These are phyloP conservation scores for Fraxinus anomala DNA, from an alignment of 257 asterid genomes.

Conservation along the genomic window DNA sequence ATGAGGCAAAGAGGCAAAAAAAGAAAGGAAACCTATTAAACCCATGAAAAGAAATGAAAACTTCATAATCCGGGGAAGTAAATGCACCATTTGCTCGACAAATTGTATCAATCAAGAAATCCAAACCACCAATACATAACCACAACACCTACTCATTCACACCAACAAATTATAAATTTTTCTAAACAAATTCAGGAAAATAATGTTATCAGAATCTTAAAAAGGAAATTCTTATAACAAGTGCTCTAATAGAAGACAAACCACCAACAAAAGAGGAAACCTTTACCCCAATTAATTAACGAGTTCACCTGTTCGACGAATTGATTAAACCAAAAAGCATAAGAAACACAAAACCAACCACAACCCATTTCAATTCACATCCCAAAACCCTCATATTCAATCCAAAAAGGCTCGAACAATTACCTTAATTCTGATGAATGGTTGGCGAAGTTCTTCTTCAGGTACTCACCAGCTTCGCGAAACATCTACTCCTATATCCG, in stretches of 20 bases:
- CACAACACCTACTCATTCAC: not conserved
- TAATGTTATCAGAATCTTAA: not conserved
- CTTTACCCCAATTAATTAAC: not conserved
- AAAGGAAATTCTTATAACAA: not conserved
- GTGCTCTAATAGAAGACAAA: not conserved
- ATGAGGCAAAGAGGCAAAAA: too few species aligned
- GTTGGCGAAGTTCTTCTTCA: conserved; percentile 58
- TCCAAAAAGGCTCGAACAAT: not conserved
- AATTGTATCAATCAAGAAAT: conserved; percentile 1
- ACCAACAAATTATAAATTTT: not conserved
- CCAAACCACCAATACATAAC: not conserved
- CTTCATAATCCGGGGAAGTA: not conserved
- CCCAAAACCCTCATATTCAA: not conserved
- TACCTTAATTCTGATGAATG: conserved; percentile 78
- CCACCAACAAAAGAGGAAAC: not conserved
- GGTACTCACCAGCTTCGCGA: conserved; percentile 91
- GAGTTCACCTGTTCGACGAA: conserved; percentile 44
- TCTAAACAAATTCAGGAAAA: not conserved
- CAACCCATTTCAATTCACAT: not conserved
- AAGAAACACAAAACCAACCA: conserved; percentile 4
- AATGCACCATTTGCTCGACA: not conserved
- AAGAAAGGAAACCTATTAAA: too few species aligned
- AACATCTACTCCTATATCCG: conserved; percentile 75
- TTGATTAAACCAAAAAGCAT: conserved; percentile 26
- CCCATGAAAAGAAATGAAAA: not conserved